These are phyloP conservation scores for Metroxylon sagu DNA, from an alignment of 176 grass and related monocot species.

Conservation along the genomic window DNA sequence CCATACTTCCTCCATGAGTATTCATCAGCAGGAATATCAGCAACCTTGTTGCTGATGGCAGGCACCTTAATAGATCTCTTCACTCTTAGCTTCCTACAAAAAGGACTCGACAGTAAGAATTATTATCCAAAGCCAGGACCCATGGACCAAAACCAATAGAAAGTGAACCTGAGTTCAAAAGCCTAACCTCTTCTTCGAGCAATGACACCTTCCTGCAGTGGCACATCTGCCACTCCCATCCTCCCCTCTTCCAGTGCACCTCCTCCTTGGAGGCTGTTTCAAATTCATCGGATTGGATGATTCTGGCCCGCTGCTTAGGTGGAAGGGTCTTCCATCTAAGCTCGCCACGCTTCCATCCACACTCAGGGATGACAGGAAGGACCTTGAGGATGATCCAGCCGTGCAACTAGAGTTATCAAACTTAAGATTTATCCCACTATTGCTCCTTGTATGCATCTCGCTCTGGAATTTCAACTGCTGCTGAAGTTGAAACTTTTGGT, in stretches of 20 bases:
- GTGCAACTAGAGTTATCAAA: conserved; percentile 77
- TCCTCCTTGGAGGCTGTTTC: conserved; percentile 47
- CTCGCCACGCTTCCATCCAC: conserved; percentile 80
- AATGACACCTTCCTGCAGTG: conserved; percentile 60
- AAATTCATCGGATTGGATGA: conserved; percentile 50
- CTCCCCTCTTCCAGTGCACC: conserved; percentile 47
- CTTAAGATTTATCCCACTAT: conserved; percentile 31
- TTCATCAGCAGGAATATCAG: conserved; percentile 85
- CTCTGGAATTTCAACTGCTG: conserved; percentile 87
- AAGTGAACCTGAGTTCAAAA: background rate
- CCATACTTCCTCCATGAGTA: conserved; percentile 98
- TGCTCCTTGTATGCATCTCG: conserved; percentile 55
- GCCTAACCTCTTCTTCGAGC: conserved; percentile 88
- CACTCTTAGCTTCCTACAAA: conserved; percentile 68
- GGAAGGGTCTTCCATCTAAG: conserved; percentile 57
- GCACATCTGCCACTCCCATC: conserved; percentile 63
- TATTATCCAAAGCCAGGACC: background rate
- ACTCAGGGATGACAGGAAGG: conserved; percentile 74
- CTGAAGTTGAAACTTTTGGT: conserved; percentile 74
- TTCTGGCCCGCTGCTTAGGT: conserved; percentile 62
- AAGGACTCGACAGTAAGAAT: conserved; percentile 3
- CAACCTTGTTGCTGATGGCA: conserved; percentile 89
- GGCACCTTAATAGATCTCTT: conserved; percentile 96
- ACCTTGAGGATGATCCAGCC: conserved; percentile 58
- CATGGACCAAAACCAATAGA: background rate